A percentile compares a stretch with the other conserved stretches of the same genome.
Evolutionary conservation across 1,139 yeast species (phyloP).

Genomic region (Debaryomyces sp.): DNA sequence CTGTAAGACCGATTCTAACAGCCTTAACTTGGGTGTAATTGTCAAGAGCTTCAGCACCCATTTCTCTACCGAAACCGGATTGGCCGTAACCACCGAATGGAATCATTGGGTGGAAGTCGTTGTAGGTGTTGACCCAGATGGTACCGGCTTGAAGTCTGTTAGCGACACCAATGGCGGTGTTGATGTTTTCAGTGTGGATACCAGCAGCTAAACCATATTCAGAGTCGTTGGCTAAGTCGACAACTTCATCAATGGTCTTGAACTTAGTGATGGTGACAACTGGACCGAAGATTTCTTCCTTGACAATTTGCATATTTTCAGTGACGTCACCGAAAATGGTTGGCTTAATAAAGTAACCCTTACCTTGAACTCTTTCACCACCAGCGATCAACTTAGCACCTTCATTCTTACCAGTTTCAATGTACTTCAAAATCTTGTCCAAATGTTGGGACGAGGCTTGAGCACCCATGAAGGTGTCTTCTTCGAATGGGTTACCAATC

Average conservation of each 20-base stretch:
- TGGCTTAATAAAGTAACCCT: conserved; percentile 81
- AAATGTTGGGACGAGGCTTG: conserved; percentile 78
- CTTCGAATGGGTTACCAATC: conserved; percentile 80
- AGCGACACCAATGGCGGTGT: conserved; percentile 70
- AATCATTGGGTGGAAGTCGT: conserved; percentile 78
- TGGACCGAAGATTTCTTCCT: conserved; percentile 89
- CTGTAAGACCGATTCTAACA: conserved; percentile 51
- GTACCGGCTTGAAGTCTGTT: conserved; percentile 77
- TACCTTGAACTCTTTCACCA: conserved; percentile 66
- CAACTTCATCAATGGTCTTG: conserved; percentile 69
- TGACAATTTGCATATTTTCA: conserved; percentile 67
- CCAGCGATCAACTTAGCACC: conserved; percentile 80
- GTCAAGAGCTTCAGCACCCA: conserved; percentile 83
- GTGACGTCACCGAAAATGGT: conserved; percentile 75
- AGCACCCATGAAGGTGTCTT: conserved; percentile 77
- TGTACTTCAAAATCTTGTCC: conserved; percentile 72
- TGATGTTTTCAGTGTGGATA: conserved; percentile 69
- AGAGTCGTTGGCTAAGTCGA: conserved; percentile 70
- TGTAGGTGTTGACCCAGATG: conserved; percentile 83
- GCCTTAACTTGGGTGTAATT: conserved; percentile 85
- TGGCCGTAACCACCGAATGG: conserved; percentile 88
- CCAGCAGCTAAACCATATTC: conserved; percentile 85
- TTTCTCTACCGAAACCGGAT: conserved; percentile 91
- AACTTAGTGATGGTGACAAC: conserved; percentile 77
- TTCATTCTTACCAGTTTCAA: conserved; percentile 70